phyloP scores from a whole-genome alignment of 2,329 filamentous ascomycete species.

The Pestalotiopsis sp. region DNA sequence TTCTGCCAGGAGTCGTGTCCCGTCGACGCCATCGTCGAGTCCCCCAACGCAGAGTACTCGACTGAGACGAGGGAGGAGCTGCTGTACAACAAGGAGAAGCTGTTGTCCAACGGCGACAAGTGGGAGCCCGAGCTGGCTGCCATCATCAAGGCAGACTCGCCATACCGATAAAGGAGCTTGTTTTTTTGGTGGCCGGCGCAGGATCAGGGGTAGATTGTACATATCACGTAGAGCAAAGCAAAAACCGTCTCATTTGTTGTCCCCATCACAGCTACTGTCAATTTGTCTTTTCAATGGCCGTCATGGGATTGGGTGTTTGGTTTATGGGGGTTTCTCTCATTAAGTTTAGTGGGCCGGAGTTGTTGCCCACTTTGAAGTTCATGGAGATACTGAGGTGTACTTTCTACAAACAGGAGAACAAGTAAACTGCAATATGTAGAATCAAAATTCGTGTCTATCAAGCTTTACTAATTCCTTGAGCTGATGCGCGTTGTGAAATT shows the following conservation, averaged over 20 bases:
- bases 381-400: not conserved
- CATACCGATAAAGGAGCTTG: conserved; percentile 71
- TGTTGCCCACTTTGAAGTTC: not conserved
- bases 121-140: conserved; percentile 98
- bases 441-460: not conserved
- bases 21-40: conserved; percentile 83
- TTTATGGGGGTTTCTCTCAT: not conserved
- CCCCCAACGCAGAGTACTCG: conserved; percentile 64
- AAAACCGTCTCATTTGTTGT: conserved; percentile 9
- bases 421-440: not conserved
- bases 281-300: not conserved
- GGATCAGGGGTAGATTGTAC: conserved; percentile 12
- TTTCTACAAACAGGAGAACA: not conserved
- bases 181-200: not conserved
- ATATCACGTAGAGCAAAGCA: conserved; percentile 14
- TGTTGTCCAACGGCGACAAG: conserved; percentile 87
- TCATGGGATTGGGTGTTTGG: not conserved
- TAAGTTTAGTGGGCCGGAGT: not conserved
- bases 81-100: conserved; percentile 96
- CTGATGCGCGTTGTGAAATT: not conserved
- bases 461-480: not conserved
- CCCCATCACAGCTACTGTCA: not conserved
- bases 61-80: conserved; percentile 83
- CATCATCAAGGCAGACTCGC: conserved; percentile 87
- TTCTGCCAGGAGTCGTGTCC: conserved; percentile 99